Base-by-base conservation (phyloP, 176 grass and related monocot species). In the Elaeis guineensis region DNA sequence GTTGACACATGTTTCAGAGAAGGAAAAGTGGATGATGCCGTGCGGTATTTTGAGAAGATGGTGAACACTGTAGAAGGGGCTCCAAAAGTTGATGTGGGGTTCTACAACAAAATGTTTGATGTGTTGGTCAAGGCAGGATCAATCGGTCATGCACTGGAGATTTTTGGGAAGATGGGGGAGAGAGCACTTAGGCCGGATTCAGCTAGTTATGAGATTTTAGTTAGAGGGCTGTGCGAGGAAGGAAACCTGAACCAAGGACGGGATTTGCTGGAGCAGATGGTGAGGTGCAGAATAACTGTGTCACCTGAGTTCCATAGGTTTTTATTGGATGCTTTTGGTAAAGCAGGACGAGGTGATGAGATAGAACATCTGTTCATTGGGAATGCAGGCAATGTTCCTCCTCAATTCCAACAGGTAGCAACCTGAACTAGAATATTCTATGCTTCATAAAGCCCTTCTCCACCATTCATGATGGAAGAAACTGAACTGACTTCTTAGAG, bases 91-190 rank as follows among this genome's bases (percentile, higher is more conserved):
- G 17, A 35, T 32, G 58, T 29, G 17, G 61, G 35, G 16, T 15
- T 63, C 39, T 63, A 63, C 35, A 63, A 63, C 35, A 21, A 2
- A 20, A 63, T 63, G 61, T 63, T 63, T 21, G 39, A 63, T 63
- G 61, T 35, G 21, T 50, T 63, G 61, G 32, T 23, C 11, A 63
- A 23, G 32, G 61, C 61, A 63, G 32, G 78, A 9, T 55, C 57
- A 54, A 54, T 82, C 19, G 62, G 79, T 62, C 64, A 86, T 24
- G 83, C 83, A 18, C 49, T 86, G 30, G 71, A 86, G 74, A 77
- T 86, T 16, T 86, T 82, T 1, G 78, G 64, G 44, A 86, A 72
- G 49, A 82, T 86, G 83, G 11, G 72, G 25, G 78, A 78, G 54
- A 86, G 71, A 50, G 83, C 76, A 48, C 77, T 78, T 57, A 82